Evolutionary conservation across 192 early-diverging fungal genomes (phyloP).

Genomic region (Irineochytrium annulatum): DNA sequence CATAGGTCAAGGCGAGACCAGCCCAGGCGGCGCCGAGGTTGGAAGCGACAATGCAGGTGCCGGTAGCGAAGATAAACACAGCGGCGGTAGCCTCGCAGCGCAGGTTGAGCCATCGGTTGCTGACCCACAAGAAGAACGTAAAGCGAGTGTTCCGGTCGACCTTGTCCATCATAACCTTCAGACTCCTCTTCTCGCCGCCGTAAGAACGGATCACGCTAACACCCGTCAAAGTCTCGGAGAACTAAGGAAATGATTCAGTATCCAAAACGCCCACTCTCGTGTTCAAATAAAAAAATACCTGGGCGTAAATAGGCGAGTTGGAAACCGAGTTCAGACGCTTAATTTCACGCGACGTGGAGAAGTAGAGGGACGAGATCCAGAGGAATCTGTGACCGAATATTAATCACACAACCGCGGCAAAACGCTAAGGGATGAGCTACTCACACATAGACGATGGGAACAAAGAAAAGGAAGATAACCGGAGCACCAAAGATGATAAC

Average conservation of each 20-base stretch:
- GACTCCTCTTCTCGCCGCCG: slow-evolving; percentile 25
- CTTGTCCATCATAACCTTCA: slow-evolving; percentile 25
- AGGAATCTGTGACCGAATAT: slow-evolving; percentile 38
- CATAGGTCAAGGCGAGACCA: slow-evolving; percentile 31
- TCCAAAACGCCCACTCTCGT: too few species aligned
- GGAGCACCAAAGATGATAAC: slow-evolving; percentile 49
- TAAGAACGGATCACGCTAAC: slow-evolving; percentile 39
- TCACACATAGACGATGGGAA: slow-evolving; percentile 43
- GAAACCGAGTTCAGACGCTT: slow-evolving; percentile 79
- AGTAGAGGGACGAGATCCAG: slow-evolving; percentile 64
- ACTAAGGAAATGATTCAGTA: too few species aligned
- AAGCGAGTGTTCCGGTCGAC: slow-evolving; percentile 70
- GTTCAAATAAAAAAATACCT: too few species aligned
- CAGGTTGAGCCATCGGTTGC: slow-evolving; percentile 59
- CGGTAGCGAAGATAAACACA: slow-evolving; percentile 1
- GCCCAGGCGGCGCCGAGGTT: slow-evolving; percentile 24
- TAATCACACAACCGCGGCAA: not conserved
- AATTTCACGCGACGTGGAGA: slow-evolving; percentile 75
- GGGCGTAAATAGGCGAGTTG: slow-evolving; percentile 68
- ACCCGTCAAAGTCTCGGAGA: slow-evolving; percentile 58
- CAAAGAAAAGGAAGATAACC: slow-evolving; percentile 40
- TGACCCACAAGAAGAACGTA: slow-evolving; percentile 79
- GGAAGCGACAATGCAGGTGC: not conserved
- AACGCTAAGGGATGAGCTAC: not conserved
- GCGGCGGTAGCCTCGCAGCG: slow-evolving; percentile 56